These are phyloP conservation scores for Candida pini DNA, from an alignment of 805 yeast species.

Conservation along the genomic window DNA sequence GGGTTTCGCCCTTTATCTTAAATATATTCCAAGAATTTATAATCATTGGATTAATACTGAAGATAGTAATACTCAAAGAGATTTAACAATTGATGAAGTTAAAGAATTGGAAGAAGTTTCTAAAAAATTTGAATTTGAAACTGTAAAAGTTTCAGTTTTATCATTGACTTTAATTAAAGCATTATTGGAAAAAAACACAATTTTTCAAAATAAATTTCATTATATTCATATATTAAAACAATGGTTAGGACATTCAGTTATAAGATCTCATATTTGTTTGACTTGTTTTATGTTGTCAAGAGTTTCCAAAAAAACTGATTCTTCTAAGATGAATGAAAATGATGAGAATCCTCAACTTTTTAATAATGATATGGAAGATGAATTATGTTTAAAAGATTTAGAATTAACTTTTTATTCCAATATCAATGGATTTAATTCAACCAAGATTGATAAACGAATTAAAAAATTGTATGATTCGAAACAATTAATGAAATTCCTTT, in stretches of 20 bases:
- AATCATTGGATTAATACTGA: too few relatives aligned
- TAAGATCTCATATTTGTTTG: constrained; percentile 2
- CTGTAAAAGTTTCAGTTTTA: constrained; percentile 5
- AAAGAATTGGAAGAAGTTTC: constrained; percentile 1
- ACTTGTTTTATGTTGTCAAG: not conserved
- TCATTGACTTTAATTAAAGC: constrained; percentile 1
- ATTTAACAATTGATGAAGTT: constrained; percentile 4
- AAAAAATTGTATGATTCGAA: constrained; percentile 9
- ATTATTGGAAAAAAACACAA: constrained; percentile 3
- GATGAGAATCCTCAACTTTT: not conserved
- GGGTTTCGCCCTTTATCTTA: too few relatives aligned
- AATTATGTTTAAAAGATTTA: too few relatives aligned
- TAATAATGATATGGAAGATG: constrained; percentile 3
- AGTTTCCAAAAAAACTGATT: too few relatives aligned
- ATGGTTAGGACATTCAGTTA: constrained; percentile 1
- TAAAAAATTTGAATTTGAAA: not conserved
- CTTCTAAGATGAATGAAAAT: too few relatives aligned
- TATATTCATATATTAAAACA: constrained; percentile 7
- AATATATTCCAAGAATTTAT: too few relatives aligned
- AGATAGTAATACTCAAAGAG: too few relatives aligned
- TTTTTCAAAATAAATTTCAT: constrained; percentile 3
- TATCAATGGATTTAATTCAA: not conserved
- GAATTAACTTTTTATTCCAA: constrained; percentile 2
- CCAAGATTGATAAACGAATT: not conserved
- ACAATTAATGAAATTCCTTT: constrained; percentile 9